phyloP scores from a whole-genome alignment of 495 filamentous ascomycete genomes.

The Penicillium macrosclerotiorum region DNA sequence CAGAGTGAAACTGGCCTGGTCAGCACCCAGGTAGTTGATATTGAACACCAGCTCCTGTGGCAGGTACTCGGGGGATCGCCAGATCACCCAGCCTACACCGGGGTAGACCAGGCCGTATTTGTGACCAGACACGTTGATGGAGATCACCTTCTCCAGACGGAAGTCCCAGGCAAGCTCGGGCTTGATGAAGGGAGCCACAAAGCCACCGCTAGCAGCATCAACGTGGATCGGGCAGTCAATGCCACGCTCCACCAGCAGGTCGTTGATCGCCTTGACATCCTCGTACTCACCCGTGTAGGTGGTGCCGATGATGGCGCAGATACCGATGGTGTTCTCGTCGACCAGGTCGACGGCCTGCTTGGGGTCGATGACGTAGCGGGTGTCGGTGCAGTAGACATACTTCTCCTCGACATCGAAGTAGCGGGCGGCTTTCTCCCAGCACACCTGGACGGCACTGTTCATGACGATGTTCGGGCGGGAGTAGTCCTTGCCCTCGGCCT shows the following conservation, averaged over 20 bases:
- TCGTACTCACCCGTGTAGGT: constrained; percentile 97
- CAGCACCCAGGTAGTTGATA: constrained; percentile 93
- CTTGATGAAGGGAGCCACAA: constrained; percentile 84
- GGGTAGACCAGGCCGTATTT: constrained; percentile 85
- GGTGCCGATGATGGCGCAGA: constrained; percentile 82
- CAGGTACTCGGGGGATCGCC: constrained; percentile 78
- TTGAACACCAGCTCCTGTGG: constrained; percentile 93
- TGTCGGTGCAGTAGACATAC: constrained; percentile 77
- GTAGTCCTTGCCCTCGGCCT: constrained; percentile 70
- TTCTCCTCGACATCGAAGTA: constrained; percentile 94
- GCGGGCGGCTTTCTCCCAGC: constrained; percentile 94
- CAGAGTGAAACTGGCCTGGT: constrained; percentile 95
- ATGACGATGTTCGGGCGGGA: constrained; percentile 86
- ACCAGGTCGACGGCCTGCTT: constrained; percentile 76
- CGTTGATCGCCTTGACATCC: constrained; percentile 85
- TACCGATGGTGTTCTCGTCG: constrained; percentile 95
- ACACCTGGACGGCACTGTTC: constrained; percentile 89
- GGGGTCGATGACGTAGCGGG: constrained; percentile 85
- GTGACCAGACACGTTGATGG: constrained; percentile 90
- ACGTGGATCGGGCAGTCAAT: constrained; percentile 86
- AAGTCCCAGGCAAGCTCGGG: constrained; percentile 87
- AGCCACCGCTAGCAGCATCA: constrained; percentile 86
- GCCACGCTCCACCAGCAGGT: constrained; percentile 66
- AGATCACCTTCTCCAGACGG: constrained; percentile 77
- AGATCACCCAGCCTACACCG: constrained; percentile 90